Evolutionary conservation across 768 basidiomycete species (phyloP).

Genomic region (Albatrellus ellisii): DNA sequence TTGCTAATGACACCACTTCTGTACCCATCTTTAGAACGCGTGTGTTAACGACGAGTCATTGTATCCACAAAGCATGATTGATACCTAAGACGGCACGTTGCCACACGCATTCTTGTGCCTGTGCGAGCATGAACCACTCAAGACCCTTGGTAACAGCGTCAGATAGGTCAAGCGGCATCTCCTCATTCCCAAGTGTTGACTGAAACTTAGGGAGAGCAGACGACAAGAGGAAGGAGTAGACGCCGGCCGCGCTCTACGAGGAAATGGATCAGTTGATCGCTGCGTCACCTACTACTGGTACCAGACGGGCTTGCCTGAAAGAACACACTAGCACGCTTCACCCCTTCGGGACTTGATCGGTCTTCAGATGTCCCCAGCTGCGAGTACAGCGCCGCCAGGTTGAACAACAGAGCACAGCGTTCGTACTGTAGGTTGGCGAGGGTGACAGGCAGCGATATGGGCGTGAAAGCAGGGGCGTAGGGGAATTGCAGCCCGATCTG

Average conservation of each 20-base stretch:
- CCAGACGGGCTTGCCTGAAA: conserved; percentile 42
- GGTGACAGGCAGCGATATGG: conserved; percentile 41
- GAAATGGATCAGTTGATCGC: conserved; percentile 1
- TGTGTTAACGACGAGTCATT: background rate
- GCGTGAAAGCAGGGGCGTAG: conserved; percentile 61
- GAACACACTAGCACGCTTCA: conserved; percentile 61
- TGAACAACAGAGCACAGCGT: conserved; percentile 66
- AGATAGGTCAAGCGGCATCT: conserved; percentile 56
- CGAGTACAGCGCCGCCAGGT: conserved; percentile 77
- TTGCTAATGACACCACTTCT: conserved; percentile 12
- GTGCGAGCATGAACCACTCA: conserved; percentile 74
- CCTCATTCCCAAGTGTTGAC: conserved; percentile 30
- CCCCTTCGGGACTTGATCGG: conserved; percentile 61
- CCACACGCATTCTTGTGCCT: conserved; percentile 97
- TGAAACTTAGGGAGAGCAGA: conserved; percentile 39
- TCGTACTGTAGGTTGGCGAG: conserved; percentile 75
- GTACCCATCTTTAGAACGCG: conserved; percentile 1
- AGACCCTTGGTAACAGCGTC: conserved; percentile 45
- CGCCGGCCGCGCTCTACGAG: conserved; percentile 55
- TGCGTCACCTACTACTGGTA: background rate
- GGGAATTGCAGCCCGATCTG: conserved; percentile 63
- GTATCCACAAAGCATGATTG: conserved; percentile 1
- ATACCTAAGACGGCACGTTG: conserved; percentile 78
- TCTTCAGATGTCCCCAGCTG: conserved; percentile 64
- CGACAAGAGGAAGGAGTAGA: conserved; percentile 45